Base-by-base conservation (phyloP, 805 yeast species). In the Dipodascopsis tothii region DNA sequence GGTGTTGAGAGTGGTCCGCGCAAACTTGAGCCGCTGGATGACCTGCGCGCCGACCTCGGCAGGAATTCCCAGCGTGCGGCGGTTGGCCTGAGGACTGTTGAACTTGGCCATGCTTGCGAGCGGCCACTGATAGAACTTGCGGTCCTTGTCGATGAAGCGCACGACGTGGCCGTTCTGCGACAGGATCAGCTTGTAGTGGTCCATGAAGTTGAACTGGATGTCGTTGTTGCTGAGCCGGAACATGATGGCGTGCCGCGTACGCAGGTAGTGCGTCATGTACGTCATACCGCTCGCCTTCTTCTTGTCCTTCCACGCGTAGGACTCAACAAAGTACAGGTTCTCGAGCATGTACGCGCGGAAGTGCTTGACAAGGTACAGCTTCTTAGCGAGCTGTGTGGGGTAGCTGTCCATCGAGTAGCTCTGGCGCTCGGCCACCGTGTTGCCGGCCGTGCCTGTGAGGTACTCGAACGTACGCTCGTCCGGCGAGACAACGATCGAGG, bases 261-360 rank as follows among this genome's bases (percentile, higher is more conserved):
- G 78, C 20, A 85, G 77, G 60, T 84, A 86, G 56, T 94, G 74
- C 68, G 92, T 78, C 52, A 90, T 71, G 61, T 83, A 87, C 9
- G 84, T 17, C 39, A 56, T 36, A 37, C 41, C 28, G 21, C 28
- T 18, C 22, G 27, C 23, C 6, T 18, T 25, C 3, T 19, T 33
- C 3, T 25, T 37, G 23, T 35, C 81, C 48, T 77, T 47, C 73
- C 72, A 55, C 78, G 71, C 38, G 58, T 67, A 21, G 33, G 11
- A 3, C 35, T 34, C 6, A 20, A 39, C 20, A 16, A 38, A 33
- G 37, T 87, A 84, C 56, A 90, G 73, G 62, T 88, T 85, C 46
- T 86, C 82, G 60, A 80, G 81, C 98, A 90, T 90, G 67, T 90
- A 90, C 61, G 78, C 80, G 52, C 90, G 83, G 61, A 90, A 90